Evolutionary conservation across 768 basidiomycete species (phyloP), one percentile per base, ranked within the genome.

Genomic region (Rhodotorula diobovata): DNA sequence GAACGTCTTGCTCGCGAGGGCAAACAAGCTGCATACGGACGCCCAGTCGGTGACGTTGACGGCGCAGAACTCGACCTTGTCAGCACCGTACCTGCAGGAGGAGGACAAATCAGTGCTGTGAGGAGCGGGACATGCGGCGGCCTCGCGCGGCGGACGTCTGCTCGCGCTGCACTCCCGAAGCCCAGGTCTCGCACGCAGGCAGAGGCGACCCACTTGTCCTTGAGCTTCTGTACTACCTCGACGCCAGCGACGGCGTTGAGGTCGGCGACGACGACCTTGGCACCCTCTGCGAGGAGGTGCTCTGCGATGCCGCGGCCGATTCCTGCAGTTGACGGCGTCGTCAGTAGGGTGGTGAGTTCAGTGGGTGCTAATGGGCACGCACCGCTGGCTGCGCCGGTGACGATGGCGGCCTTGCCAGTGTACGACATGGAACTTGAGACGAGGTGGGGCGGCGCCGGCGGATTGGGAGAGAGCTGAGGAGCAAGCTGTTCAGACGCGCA

Each of bases 261-360:
- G 35, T 73, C 72, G 6, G 45, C 72, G n/a, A 73, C 54, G 5
- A 70, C 62, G 43, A 73, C 72, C 34, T 41, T 59, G 6, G 68
- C 64, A 28, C 72, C 72, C 2, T 66, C 5, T 12, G 35, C 12
- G 32, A 70, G 37, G 43, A 73, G 50, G 51, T 70, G 68, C 20
- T 35, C 32, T 0, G 68, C 39, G 66, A 73, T 73, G 18, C 72
- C 72, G 20, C 70, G 53, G 2, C 72, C 72, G 45, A 73, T 73
- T 20, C 72, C 72, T 67, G 57, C n/a, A n/a, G n/a, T 9, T 11
- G 28, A 28, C 25, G 14, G 41, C 3, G 12, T 4, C 28, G 21
- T 25, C 12, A 28, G 28, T 15, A 16, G 51, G 28, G 14, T 6
- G 15, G 28, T 1, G n/a, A 12, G 45, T 28, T 41, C 25, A 53